A percentile compares a stretch with the other conserved stretches of the same genome.
Conservation (phyloP, 139 green algal species). For the Diplosphaera chodatii region DNA sequence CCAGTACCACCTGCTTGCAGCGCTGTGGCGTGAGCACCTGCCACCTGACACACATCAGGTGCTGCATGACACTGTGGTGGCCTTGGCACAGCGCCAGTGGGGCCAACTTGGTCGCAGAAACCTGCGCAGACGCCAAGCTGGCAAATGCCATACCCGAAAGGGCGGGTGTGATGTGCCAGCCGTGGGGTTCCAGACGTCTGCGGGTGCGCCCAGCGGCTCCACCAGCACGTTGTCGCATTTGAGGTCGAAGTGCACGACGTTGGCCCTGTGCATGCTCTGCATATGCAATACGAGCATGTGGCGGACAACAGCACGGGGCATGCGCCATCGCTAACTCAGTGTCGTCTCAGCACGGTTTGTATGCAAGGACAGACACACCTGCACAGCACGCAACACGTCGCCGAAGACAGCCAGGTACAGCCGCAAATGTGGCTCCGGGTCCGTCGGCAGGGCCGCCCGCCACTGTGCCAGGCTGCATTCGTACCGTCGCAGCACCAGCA, state of each 20-base stretch:
- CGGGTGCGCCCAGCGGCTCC: slow-evolving; percentile 40
- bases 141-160: too few relatives aligned
- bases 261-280: slow-evolving; percentile 2
- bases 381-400: slow-evolving; percentile 12
- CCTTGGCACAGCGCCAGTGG: too few relatives aligned
- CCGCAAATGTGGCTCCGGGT: slow-evolving; percentile 6
- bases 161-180: neutral
- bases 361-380: neutral
- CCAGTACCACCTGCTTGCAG: slow-evolving; percentile 53
- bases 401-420: slow-evolving; percentile 51
- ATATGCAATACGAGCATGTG: too few relatives aligned
- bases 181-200: slow-evolving; percentile 54
- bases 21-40: too few relatives aligned
- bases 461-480: slow-evolving; percentile 59
- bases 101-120: too few relatives aligned
- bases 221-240: slow-evolving; percentile 84
- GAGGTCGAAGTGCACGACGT: slow-evolving; percentile 80
- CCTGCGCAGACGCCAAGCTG: too few relatives aligned
- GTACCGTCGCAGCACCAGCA: slow-evolving; percentile 67
- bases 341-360: too few relatives aligned
- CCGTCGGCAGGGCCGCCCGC: slow-evolving; percentile 26
- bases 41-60: too few relatives aligned
- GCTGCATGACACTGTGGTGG: too few relatives aligned
- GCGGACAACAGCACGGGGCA: too few relatives aligned
- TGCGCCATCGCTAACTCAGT: too few relatives aligned